phyloP scores from a whole-genome alignment of 2,329 filamentous ascomycete genomes.

The Hypoxylon sp. region DNA sequence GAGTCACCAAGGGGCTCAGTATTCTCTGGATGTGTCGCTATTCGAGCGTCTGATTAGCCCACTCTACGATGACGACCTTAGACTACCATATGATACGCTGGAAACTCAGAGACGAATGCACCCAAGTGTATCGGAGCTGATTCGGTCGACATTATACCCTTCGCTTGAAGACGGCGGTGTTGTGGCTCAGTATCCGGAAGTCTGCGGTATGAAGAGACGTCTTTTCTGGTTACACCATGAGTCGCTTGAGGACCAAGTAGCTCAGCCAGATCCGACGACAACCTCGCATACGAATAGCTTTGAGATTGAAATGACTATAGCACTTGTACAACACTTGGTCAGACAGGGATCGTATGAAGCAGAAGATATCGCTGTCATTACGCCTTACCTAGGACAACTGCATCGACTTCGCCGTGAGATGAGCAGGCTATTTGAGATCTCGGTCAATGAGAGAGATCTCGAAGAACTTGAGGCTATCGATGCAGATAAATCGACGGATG shows the following conservation, averaged over 20 bases:
- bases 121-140: slow-evolving; percentile 68
- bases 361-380: slow-evolving; percentile 78
- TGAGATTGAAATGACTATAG: slow-evolving; percentile 75
- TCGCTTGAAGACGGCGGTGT: slow-evolving; percentile 64
- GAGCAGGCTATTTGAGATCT: slow-evolving; percentile 69
- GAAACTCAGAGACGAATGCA: slow-evolving; percentile 73
- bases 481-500: slow-evolving; percentile 50
- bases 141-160: slow-evolving; percentile 69
- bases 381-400: slow-evolving; percentile 74
- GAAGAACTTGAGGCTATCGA: slow-evolving; percentile 65
- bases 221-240: slow-evolving; percentile 74
- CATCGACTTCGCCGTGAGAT: slow-evolving; percentile 65
- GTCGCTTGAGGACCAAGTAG: slow-evolving; percentile 47
- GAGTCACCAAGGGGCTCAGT: slow-evolving; percentile 63
- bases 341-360: slow-evolving; percentile 73
- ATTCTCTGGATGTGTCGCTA: slow-evolving; percentile 71
- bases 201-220: slow-evolving; percentile 64
- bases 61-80: slow-evolving; percentile 45
- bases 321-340: slow-evolving; percentile 75
- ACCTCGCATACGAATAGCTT: slow-evolving; percentile 69
- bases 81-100: slow-evolving; percentile 56
- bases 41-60: slow-evolving; percentile 71
- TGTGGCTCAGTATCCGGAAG: slow-evolving; percentile 58
- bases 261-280: slow-evolving; percentile 53
- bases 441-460: slow-evolving; percentile 73